phyloP scores from a whole-genome alignment of 164 flowering plant species.

The Platanus orientalis region DNA sequence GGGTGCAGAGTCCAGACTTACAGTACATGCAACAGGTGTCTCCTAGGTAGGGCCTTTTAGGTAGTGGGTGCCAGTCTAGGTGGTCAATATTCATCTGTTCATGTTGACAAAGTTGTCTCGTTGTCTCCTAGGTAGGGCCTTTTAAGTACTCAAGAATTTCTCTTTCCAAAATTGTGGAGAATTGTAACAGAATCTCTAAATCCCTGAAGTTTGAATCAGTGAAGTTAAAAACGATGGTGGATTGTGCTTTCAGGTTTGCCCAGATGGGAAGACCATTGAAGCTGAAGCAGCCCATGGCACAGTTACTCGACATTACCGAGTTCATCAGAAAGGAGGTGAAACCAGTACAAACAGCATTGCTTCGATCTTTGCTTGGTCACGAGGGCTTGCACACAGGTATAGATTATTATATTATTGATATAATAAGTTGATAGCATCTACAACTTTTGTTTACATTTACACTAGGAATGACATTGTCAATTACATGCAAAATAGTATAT shows the following conservation, averaged over 20 bases:
- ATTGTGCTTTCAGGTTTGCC: conserved; percentile 63
- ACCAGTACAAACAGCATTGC: conserved; percentile 99
- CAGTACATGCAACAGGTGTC: too few relatives aligned
- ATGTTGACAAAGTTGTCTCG: too few relatives aligned
- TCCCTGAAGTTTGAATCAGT: too few relatives aligned
- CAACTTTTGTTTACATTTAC: background rate
- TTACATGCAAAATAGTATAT: background rate
- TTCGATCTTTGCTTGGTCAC: conserved; percentile 97
- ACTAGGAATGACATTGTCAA: background rate
- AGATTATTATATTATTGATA: background rate
- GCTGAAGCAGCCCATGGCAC: conserved; percentile 99
- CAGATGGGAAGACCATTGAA: conserved; percentile 98
- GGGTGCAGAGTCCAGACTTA: too few relatives aligned
- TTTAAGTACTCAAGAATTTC: too few relatives aligned
- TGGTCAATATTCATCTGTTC: too few relatives aligned
- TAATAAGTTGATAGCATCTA: background rate
- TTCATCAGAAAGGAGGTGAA: conserved; percentile 97
- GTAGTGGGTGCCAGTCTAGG: too few relatives aligned
- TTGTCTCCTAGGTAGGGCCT: too few relatives aligned
- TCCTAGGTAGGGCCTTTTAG: too few relatives aligned
- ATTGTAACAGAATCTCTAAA: too few relatives aligned
- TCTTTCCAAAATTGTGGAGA: too few relatives aligned
- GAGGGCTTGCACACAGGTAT: conserved; percentile 95
- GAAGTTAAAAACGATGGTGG: too few relatives aligned
- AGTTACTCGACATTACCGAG: conserved; percentile 93